Evolutionary conservation across 768 basidiomycete genomes (phyloP), one percentile per base, ranked within the genome.

Genomic region (Suillus luteus): DNA sequence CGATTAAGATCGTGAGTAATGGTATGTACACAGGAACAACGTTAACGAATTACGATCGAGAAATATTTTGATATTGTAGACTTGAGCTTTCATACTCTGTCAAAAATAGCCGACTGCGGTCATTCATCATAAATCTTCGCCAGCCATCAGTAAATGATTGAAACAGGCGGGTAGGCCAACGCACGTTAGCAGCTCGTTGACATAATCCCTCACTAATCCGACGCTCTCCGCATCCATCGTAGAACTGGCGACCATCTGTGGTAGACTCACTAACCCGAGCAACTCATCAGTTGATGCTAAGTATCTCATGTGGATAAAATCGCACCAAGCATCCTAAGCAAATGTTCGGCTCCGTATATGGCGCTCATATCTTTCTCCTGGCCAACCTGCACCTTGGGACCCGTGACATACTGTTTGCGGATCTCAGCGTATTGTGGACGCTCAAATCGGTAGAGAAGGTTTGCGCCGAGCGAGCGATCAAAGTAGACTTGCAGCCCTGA

Each of bases 271-370:
- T 97, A 66, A 44, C 59, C 48, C 33, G n/a, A 38, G 10, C 55
- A 49, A 27, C 40, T 72, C 60, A 71, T 49, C 12, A 22, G 68
- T 43, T 31, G 65, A 59, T 27, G 31, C 22, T 5, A 22, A 40
- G 15, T 35, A 41, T 17, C 43, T 41, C 38, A n/a, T 38, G 41
- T n/a, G 24, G 12, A 10, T 9, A 48, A 9, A 35, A 57, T 81
- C 86, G 63, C 66, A 96, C 96, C 96, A 61, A 99, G 80, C 86
- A 99, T 90, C 59, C 96, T 81, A 65, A 98, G 73, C 4, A 99
- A 74, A 76, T 99, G 97, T 72, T 99, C 96, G 7, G 93, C 95
- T 1, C 96, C 97, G 70, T 99, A 99, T 8, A 98, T 82, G 59
- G 85, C 79, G 72, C 92, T 94, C 90, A 97, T 93, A 70, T 93